phyloP scores from a whole-genome alignment of 176 grass and related monocot species.

The Eleusine coracana region DNA sequence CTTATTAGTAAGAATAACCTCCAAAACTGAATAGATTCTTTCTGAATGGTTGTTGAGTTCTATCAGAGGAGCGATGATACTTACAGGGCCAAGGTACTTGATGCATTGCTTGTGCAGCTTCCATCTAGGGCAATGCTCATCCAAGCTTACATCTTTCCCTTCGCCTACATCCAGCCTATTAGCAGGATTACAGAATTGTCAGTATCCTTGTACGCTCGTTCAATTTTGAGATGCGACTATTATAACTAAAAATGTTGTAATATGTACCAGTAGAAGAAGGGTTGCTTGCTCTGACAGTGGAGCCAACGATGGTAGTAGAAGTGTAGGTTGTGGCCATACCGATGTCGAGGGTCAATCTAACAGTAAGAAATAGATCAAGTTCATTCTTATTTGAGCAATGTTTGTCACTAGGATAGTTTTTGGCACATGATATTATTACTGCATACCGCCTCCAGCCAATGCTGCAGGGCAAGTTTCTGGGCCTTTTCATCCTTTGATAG shows the following conservation, averaged over 20 bases:
- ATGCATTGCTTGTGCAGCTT: conserved; percentile 77
- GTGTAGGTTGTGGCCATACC: conserved; percentile 78
- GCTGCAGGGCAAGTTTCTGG: conserved; percentile 81
- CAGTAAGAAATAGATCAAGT: conserved; percentile 15
- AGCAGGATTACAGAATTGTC: neutral
- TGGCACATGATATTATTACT: neutral
- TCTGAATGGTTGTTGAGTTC: neutral
- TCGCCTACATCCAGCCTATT: conserved; percentile 79
- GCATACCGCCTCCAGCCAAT: conserved; percentile 83
- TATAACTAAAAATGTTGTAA: neutral
- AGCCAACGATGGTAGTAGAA: conserved; percentile 83
- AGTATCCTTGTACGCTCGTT: neutral
- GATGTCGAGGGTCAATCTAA: conserved; percentile 86
- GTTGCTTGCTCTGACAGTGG: conserved; percentile 54
- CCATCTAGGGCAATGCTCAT: conserved; percentile 60
- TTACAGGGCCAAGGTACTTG: conserved; percentile 86
- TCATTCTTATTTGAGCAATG: conserved; percentile 13
- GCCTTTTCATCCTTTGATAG: conserved; percentile 85
- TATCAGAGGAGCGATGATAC: conserved; percentile 1
- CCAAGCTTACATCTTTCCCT: conserved; percentile 67
- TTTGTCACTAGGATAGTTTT: neutral
- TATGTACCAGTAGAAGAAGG: conserved; percentile 86
- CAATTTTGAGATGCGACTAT: neutral
- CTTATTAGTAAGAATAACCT: conserved; percentile 1
- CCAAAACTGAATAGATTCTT: neutral